phyloP scores from a whole-genome alignment of 352 stramenopile species.

The Phytophthora lateralis region DNA sequence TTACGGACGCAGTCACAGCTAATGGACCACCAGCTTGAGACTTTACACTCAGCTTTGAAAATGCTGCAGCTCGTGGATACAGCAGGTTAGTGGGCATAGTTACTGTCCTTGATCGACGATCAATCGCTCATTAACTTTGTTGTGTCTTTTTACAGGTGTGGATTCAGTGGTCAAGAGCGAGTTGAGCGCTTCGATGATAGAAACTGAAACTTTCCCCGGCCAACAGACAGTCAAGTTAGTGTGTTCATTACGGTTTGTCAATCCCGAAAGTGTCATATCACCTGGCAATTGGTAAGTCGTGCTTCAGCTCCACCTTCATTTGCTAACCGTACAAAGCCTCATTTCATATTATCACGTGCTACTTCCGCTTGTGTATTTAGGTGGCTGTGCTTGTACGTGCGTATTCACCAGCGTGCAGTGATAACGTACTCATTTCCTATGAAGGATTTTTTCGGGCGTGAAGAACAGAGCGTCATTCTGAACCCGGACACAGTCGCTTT shows the following conservation, averaged over 20 bases:
- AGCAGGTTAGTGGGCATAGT: slow-evolving; percentile 23
- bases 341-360: slow-evolving; percentile 1
- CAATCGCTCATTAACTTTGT: neutral
- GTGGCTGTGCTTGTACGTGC: slow-evolving; percentile 43
- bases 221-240: slow-evolving; percentile 29
- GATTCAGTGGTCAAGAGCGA: slow-evolving; percentile 28
- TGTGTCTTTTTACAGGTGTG: slow-evolving; percentile 29
- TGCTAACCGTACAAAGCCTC: neutral
- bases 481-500: slow-evolving; percentile 33
- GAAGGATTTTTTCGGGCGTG: slow-evolving; percentile 9
- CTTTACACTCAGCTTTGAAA: slow-evolving; percentile 50
- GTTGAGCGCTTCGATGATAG: slow-evolving; percentile 20
- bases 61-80: slow-evolving; percentile 35
- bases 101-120: neutral
- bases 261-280: slow-evolving; percentile 24
- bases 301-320: neutral
- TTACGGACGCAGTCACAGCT: slow-evolving; percentile 41
- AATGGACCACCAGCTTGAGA: slow-evolving; percentile 45
- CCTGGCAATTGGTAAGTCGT: slow-evolving; percentile 33
- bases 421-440: slow-evolving; percentile 47
- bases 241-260: slow-evolving; percentile 28
- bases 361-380: slow-evolving; percentile 13
- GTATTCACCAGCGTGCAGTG: slow-evolving; percentile 30
- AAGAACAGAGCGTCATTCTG: slow-evolving; percentile 35
- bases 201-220: slow-evolving; percentile 28